These are phyloP conservation scores for Colletotrichum sidae DNA, from an alignment of 2,329 filamentous ascomycete species.

Conservation along the genomic window DNA sequence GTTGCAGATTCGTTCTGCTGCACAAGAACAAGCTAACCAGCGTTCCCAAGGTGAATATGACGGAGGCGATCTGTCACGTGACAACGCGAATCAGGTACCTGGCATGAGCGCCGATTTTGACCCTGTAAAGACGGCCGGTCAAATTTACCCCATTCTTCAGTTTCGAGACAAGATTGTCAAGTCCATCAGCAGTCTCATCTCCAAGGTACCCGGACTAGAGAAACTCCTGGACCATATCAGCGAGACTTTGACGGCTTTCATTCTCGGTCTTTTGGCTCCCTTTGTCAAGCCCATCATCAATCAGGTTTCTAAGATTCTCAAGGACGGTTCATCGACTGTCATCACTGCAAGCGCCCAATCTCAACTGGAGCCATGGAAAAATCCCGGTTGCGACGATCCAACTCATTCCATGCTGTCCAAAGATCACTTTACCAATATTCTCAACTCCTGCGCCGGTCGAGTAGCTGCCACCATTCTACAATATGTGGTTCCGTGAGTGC, in stretches of 20 bases:
- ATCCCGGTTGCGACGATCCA: conserved; percentile 79
- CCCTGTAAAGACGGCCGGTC: conserved; percentile 77
- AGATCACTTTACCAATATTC: conserved; percentile 84
- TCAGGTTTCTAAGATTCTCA: conserved; percentile 84
- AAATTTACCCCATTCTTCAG: conserved; percentile 94
- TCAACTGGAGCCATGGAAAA: conserved; percentile 84
- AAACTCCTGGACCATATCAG: conserved; percentile 92
- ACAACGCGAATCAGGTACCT: conserved; percentile 71
- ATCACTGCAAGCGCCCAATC: conserved; percentile 76
- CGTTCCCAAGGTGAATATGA: conserved; percentile 45
- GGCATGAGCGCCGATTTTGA: conserved; percentile 84
- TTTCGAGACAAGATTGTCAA: conserved; percentile 96
- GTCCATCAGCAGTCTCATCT: conserved; percentile 84
- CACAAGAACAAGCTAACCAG: conserved; percentile 65
- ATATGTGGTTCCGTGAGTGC: conserved; percentile 81
- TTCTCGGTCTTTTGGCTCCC: conserved; percentile 89
- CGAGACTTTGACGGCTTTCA: conserved; percentile 91
- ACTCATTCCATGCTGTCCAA: conserved; percentile 88
- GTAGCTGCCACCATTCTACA: conserved; percentile 82
- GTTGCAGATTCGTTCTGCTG: conserved; percentile 70
- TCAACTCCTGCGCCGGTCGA: conserved; percentile 81
- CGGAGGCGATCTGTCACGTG: conserved; percentile 50
- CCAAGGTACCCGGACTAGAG: conserved; percentile 92
- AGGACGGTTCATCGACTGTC: conserved; percentile 82
- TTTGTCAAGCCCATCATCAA: conserved; percentile 94